Base-by-base conservation (phyloP, 345 rosid genomes). In the Excoecaria cochinchinensis region DNA sequence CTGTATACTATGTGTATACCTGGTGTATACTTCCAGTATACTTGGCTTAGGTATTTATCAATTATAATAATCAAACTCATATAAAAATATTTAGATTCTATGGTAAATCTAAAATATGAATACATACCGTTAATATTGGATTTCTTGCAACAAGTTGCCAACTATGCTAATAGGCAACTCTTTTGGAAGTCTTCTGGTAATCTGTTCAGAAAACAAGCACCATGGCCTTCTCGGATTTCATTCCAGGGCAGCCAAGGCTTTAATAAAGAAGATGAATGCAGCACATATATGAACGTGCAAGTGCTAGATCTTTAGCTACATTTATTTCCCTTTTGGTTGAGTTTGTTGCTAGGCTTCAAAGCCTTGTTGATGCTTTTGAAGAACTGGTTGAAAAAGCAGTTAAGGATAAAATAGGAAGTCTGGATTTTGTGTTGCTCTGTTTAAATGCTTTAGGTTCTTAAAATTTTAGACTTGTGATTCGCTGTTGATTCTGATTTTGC, bases 311-410 rank as follows among this genome's bases (percentile, higher is more conserved):
- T 7, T 51, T 72, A 19, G 76, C 81, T 19, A 72, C 76, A 31
- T 78, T 78, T 50, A 44, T 73, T 40, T 72, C 73, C 2, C 76
- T 78, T 55, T 48, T 78, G 76, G 72, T 67, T 36, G 81, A 78
- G 14, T 72, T 69, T 55, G 76, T 73, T 66, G 76, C 81, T 3
- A 72, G 81, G 76, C 81, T 78, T 38, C 81, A 58, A 50, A 72
- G 69, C 50, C 65, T 78, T 25, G 81, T 72, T 11, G 81, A 78
- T 1, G 70, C 81, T 14, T 72, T 64, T 11, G 52, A 65, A 67
- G 81, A 78, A 40, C 73, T 78, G 3, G 64, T 76, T 22, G 76
- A 78, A 58, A 78, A 72, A 67, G 76, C 72, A 11, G 42, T 78
- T 59, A 47, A 14, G 47, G 76, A 72, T 56, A 14, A 8, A 22